Evolutionary conservation across 2,329 filamentous ascomycete species (phyloP).

Genomic region (Paraphoma sp.): DNA sequence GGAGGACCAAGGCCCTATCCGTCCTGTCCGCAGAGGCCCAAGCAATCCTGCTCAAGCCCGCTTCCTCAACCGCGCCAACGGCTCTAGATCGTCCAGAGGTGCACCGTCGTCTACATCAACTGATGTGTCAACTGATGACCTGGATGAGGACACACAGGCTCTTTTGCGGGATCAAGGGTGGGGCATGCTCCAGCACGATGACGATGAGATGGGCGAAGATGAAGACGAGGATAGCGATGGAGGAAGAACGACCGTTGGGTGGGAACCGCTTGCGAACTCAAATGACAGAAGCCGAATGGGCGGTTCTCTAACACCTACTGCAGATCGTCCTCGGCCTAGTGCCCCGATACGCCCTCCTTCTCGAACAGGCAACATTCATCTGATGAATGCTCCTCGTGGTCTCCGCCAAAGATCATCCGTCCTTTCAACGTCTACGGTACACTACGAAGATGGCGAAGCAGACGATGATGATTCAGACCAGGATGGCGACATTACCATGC

Average conservation of each 20-base stretch:
- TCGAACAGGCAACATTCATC: constrained; percentile 41
- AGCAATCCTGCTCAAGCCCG: constrained; percentile 38
- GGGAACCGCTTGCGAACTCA: constrained; percentile 53
- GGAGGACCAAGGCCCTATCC: constrained; percentile 45
- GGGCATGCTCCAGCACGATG: constrained; percentile 45
- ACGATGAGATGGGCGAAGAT: constrained; percentile 47
- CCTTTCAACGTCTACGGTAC: constrained; percentile 40
- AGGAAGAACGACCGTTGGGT: constrained; percentile 54
- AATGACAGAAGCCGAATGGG: constrained; percentile 53
- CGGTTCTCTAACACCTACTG: constrained; percentile 56
- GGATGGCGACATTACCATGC: constrained; percentile 46
- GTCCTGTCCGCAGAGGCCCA: constrained; percentile 42
- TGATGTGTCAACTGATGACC: constrained; percentile 44
- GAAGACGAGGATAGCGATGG: constrained; percentile 51
- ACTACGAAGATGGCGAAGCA: constrained; percentile 51
- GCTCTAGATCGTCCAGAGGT: constrained; percentile 36
- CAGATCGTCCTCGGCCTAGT: constrained; percentile 52
- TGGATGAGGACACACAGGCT: constrained; percentile 48
- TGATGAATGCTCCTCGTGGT: constrained; percentile 45
- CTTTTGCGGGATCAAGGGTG: constrained; percentile 45
- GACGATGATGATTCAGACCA: constrained; percentile 52
- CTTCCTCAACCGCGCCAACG: constrained; percentile 43
- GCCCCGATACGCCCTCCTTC: constrained; percentile 49
- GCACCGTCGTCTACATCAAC: constrained; percentile 44
- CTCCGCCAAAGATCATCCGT: constrained; percentile 48